Base-by-base conservation (phyloP, 2,329 filamentous ascomycete species). In the Setomelanomma holmii region DNA sequence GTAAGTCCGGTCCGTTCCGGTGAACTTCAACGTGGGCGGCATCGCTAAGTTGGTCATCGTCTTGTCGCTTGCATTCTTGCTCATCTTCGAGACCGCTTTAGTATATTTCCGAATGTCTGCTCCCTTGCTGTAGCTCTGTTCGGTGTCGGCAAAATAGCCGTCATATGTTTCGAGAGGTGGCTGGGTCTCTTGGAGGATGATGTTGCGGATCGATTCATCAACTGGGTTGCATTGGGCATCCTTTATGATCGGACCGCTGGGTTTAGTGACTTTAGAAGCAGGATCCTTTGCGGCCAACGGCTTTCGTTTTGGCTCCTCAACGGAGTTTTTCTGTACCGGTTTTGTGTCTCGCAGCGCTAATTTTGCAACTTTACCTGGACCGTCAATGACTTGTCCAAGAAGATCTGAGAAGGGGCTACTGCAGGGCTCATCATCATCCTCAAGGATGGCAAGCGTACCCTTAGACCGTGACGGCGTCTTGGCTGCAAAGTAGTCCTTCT, bases 161-260 rank as follows among this genome's bases (percentile, higher is more conserved):
- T 86, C 75, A 68, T 95, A 96, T 0, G 87, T 86, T 23, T 77
- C 81, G 3, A 98, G 78, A 0, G 90, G 84, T 3, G 93, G 91
- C 39, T 90, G 84, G 50, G 91, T 82, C 19, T 88, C 86, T 10
- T 84, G 81, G 4, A 98, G 77, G 40, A 99, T 96, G 51, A 86
- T 85, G 14, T 86, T 80, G 6, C 91, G 87, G 30, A 96, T 80
- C 1, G 77, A 76, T n/a, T 88, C 86, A 63, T 96, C 91, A 34
- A 95, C 88, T 0, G 95, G 95, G 67, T 98, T 98, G 76, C 93
- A 96, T 70, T 93, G 90, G 0, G 76, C 61, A 38, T 98, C 93
- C 55, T 87, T 86, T 70, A 98, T 89, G 40, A 96, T 88, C 0
- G 89, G 89, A 0, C 87, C 88, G 64, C 86, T 88, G 2, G 76